A percentile compares a stretch with the other conserved stretches of the same genome.
Evolutionary conservation across 2,329 filamentous ascomycete species (phyloP).

Genomic region (Arthrobotrys sphaeroides): DNA sequence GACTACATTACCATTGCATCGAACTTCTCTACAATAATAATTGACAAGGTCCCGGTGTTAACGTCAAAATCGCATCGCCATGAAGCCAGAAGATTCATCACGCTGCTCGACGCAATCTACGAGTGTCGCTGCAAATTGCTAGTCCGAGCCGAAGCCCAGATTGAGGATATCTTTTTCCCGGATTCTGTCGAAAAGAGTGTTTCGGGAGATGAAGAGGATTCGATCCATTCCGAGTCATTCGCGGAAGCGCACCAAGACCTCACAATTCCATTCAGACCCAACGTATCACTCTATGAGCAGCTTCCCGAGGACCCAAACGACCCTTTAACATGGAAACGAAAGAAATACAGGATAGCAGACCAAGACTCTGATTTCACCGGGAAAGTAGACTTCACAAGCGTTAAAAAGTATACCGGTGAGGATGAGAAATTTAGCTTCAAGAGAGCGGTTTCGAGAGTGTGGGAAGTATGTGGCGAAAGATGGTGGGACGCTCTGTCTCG

Average conservation of each 20-base stretch:
- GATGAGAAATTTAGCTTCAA: slow-evolving; percentile 85
- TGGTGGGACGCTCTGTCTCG: slow-evolving; percentile 67
- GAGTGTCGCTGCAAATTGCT: slow-evolving; percentile 82
- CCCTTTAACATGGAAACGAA: slow-evolving; percentile 38
- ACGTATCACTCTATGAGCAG: slow-evolving; percentile 72
- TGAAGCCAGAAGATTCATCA: slow-evolving; percentile 82
- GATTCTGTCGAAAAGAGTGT: slow-evolving; percentile 63
- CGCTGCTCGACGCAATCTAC: slow-evolving; percentile 80
- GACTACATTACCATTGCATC: slow-evolving; percentile 85
- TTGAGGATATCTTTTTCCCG: slow-evolving; percentile 81
- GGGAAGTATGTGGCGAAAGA: slow-evolving; percentile 78
- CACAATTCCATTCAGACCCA: slow-evolving; percentile 79
- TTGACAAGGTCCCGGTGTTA: slow-evolving; percentile 75
- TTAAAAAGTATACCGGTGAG: slow-evolving; percentile 77
- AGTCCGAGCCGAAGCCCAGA: slow-evolving; percentile 72
- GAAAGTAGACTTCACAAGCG: slow-evolving; percentile 72
- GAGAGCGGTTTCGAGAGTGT: slow-evolving; percentile 77
- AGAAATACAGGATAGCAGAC: slow-evolving; percentile 29
- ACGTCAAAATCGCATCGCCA: slow-evolving; percentile 74
- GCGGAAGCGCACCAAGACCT: slow-evolving; percentile 82
- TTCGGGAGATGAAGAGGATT: slow-evolving; percentile 62
- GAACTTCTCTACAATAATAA: slow-evolving; percentile 79
- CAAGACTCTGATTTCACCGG: slow-evolving; percentile 43
- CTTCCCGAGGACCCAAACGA: slow-evolving; percentile 16
- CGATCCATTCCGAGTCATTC: slow-evolving; percentile 72